phyloP scores from a whole-genome alignment of 139 green algal species.

The Diplosphaera chodatii region DNA sequence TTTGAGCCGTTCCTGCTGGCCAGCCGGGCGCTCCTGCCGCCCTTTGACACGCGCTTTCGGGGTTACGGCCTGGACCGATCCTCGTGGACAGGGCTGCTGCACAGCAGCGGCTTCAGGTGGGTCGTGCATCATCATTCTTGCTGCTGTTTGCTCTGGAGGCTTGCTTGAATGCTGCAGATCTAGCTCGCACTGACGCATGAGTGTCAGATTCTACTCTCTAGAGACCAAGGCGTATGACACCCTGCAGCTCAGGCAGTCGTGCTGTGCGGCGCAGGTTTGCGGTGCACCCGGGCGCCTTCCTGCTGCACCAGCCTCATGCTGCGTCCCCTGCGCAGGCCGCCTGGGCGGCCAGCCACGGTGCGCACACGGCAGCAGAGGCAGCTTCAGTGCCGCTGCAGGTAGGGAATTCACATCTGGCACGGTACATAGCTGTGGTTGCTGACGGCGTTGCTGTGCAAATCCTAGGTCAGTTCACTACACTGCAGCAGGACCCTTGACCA shows the following conservation, averaged over 20 bases:
- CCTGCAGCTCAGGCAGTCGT: neutral
- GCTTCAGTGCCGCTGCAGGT: neutral
- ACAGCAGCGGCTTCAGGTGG: neutral
- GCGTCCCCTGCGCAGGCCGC: too few species aligned
- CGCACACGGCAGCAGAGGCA: neutral
- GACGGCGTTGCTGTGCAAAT: too few species aligned
- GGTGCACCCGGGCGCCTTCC: constrained; percentile 38
- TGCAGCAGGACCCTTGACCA: neutral
- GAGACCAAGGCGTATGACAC: too few species aligned
- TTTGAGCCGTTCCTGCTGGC: constrained; percentile 39
- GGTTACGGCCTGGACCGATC: constrained; percentile 38
- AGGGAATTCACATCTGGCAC: neutral
- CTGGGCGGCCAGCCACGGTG: neutral
- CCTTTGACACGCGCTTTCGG: constrained; percentile 40
- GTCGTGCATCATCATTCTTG: too few species aligned
- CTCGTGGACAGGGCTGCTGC: neutral
- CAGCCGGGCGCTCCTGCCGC: constrained; percentile 20
- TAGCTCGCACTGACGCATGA: neutral
- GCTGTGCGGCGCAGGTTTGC: constrained; percentile 1
- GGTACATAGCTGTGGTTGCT: too few species aligned
- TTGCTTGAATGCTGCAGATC: neutral
- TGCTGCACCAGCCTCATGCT: constrained; percentile 45
- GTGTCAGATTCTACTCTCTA: neutral
- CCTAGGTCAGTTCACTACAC: neutral
- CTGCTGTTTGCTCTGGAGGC: too few species aligned